Evolutionary conservation across 2,329 filamentous ascomycete genomes (phyloP).

Genomic region (Fusarium verticillioides): DNA sequence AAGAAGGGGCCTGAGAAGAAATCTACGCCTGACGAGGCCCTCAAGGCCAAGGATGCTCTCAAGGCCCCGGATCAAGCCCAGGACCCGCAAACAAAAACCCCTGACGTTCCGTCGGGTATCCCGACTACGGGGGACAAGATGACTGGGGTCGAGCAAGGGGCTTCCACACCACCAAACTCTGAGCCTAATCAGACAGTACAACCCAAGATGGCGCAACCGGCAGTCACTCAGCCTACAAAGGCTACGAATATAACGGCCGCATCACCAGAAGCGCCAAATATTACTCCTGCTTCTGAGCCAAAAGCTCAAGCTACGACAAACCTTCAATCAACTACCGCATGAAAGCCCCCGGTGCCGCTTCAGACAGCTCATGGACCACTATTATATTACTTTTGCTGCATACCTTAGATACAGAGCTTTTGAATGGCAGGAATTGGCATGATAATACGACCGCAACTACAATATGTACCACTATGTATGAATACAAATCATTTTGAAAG

Average conservation of each 20-base stretch:
- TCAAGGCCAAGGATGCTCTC: slow-evolving; percentile 28
- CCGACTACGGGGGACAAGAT: slow-evolving; percentile 1
- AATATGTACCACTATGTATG: neutral
- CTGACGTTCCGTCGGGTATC: slow-evolving; percentile 6
- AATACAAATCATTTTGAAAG: neutral
- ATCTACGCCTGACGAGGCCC: slow-evolving; percentile 19
- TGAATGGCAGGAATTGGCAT: neutral
- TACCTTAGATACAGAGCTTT: neutral
- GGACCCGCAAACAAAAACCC: slow-evolving; percentile 10
- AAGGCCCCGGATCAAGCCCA: slow-evolving; percentile 25
- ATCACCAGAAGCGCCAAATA: neutral
- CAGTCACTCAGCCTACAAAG: slow-evolving; percentile 1
- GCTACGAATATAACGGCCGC: slow-evolving; percentile 8
- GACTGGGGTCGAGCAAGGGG: slow-evolving; percentile 4
- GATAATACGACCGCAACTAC: slow-evolving; percentile 1
- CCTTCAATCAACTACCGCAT: neutral
- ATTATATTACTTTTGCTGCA: neutral
- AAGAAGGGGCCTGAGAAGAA: slow-evolving; percentile 42
- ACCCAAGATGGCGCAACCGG: neutral
- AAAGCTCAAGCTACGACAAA: neutral
- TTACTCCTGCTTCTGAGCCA: neutral
- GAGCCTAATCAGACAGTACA: slow-evolving; percentile 13
- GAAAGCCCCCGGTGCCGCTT: neutral
- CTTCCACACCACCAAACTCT: slow-evolving; percentile 2
- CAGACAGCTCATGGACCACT: neutral